phyloP scores from a whole-genome alignment of 345 rosid species.

The Lepidium africanum region DNA sequence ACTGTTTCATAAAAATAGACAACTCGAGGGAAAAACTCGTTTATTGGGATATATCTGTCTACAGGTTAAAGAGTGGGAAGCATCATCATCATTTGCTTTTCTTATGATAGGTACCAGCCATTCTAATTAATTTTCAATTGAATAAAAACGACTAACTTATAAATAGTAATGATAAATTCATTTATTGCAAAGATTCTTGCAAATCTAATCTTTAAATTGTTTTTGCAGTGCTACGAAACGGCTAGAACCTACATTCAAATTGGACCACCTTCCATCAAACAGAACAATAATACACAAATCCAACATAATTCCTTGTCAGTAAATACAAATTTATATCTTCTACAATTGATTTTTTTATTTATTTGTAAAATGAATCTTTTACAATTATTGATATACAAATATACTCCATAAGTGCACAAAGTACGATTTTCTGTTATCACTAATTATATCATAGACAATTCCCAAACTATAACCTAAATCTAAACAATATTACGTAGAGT shows the following conservation, averaged over 20 bases:
- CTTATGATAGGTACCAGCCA: neutral
- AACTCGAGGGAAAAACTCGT: neutral
- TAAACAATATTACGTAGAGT: no score
- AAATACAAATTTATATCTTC: neutral
- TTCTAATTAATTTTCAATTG: neutral
- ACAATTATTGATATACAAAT: neutral
- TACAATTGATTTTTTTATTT: neutral
- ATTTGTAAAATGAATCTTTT: no score
- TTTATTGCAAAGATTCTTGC: conserved; percentile 20
- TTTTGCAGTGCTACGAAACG: conserved; percentile 6
- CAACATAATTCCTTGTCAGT: neutral
- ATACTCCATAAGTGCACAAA: neutral
- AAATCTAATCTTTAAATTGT: conserved; percentile 16
- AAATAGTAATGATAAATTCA: neutral
- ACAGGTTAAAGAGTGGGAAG: neutral
- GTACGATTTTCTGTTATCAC: no score
- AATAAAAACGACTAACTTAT: neutral
- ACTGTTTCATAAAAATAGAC: neutral
- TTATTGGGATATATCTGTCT: neutral
- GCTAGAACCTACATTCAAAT: conserved; percentile 3
- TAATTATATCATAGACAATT: no score
- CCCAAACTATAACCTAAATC: no score
- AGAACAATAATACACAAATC: neutral
- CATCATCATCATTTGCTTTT: neutral
- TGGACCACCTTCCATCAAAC: conserved; percentile 2